Evolutionary conservation across 202 grass and related monocot genomes (phyloP).

Genomic region (Hordeum pubiflorum): DNA sequence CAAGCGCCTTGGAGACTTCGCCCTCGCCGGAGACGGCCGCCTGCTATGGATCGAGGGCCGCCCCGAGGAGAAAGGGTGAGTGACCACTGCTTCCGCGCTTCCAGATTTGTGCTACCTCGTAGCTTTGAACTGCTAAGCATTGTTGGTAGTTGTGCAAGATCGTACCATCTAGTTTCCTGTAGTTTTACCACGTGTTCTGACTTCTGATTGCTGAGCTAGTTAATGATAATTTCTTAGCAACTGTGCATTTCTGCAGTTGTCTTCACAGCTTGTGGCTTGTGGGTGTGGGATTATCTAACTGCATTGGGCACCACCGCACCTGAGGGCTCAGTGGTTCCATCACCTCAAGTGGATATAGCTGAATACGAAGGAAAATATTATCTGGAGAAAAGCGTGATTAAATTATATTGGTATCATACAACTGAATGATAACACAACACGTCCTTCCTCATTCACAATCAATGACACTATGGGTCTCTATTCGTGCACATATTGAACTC

Average conservation of each 20-base stretch:
- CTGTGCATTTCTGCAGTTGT: background rate
- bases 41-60: slow-evolving; percentile 92
- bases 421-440: background rate
- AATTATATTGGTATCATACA: background rate
- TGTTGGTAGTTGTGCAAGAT: background rate
- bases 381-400: background rate
- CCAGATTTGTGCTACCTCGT: background rate
- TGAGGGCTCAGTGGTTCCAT: background rate
- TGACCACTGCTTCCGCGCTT: background rate
- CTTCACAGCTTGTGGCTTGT: background rate
- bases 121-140: background rate
- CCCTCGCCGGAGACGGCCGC: slow-evolving; percentile 55
- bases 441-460: background rate
- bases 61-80: slow-evolving; percentile 82
- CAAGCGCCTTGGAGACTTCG: slow-evolving; percentile 62
- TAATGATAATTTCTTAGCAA: background rate
- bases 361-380: background rate
- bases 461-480: background rate
- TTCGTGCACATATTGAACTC: background rate
- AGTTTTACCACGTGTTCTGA: background rate
- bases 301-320: background rate
- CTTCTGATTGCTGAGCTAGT: background rate
- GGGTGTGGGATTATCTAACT: background rate
- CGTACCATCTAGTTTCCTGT: background rate
- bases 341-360: background rate